A percentile compares a stretch with the other conserved stretches of the same genome.
Conservation (phyloP, 371 early-diverging fungal species). For the Mucor racemosus region DNA sequence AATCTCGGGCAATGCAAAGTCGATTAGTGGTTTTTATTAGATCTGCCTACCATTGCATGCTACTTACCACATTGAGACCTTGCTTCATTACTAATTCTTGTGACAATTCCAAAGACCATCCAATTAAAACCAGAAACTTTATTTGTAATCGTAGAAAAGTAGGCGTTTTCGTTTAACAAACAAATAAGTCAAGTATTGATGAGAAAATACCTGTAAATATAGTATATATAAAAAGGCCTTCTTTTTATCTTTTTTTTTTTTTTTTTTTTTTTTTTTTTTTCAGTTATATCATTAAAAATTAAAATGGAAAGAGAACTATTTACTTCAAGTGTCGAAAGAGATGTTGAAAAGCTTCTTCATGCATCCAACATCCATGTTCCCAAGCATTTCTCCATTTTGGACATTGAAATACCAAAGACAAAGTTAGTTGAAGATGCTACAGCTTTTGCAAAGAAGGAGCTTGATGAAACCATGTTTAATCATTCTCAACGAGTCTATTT, state of each 20-base stretch:
- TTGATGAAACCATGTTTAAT: neutral
- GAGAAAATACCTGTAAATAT: too few relatives aligned
- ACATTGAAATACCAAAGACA: neutral
- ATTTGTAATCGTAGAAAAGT: too few relatives aligned
- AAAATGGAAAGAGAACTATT: conserved; percentile 1
- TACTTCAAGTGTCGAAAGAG: conserved; percentile 1
- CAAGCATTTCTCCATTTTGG: neutral
- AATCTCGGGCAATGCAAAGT: too few relatives aligned
- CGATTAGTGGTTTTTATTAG: too few relatives aligned
- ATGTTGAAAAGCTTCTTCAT: neutral
- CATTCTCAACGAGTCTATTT: conserved; percentile 2
- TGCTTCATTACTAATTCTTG: too few relatives aligned
- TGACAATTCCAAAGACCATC: too few relatives aligned
- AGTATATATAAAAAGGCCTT: neutral
- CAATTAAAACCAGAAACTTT: too few relatives aligned
- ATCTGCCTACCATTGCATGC: too few relatives aligned
- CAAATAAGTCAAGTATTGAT: too few relatives aligned
- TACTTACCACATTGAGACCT: too few relatives aligned
- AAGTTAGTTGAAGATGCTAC: neutral
- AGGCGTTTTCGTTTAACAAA: too few relatives aligned
- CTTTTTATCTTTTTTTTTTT: neutral
- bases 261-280: neutral
- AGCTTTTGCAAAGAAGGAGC: neutral
- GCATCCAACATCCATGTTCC: neutral
- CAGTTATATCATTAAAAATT: too few relatives aligned